Conservation (phyloP, 352 stramenopile species). For the Blastocystis sp. region DNA sequence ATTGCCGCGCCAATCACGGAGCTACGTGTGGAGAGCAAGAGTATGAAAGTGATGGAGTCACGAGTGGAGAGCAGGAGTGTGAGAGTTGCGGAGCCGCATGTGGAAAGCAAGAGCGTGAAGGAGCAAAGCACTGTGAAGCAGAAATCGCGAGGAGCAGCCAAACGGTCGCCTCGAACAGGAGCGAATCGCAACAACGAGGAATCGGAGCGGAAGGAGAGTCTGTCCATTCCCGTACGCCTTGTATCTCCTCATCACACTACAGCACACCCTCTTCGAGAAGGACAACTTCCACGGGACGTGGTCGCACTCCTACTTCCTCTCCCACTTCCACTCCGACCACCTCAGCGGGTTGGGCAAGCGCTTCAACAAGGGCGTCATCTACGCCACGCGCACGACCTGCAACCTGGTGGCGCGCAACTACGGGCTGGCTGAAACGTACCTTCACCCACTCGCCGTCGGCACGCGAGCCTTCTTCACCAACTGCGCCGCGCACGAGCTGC, state of each 20-base stretch:
- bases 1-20: too few relatives aligned
- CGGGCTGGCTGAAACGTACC: not conserved
- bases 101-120: too few relatives aligned
- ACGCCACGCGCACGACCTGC: conserved; percentile 38
- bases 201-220: too few relatives aligned
- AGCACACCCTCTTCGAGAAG: conserved; percentile 7
- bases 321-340: conserved; percentile 51
- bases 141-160: too few relatives aligned
- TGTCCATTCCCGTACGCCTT: not conserved
- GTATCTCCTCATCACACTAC: not conserved
- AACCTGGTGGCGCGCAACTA: conserved; percentile 22
- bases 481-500: too few relatives aligned
- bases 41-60: too few relatives aligned
- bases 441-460: conserved; percentile 14
- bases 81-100: too few relatives aligned
- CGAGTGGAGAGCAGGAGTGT: too few relatives aligned
- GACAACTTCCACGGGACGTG: conserved; percentile 25
- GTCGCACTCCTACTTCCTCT: conserved; percentile 6
- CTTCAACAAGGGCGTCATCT: conserved; percentile 10
- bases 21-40: too few relatives aligned
- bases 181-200: too few relatives aligned
- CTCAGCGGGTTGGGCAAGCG: not conserved
- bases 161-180: too few relatives aligned
- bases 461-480: conserved; percentile 25
- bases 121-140: too few relatives aligned